These are phyloP conservation scores for Chaetomium tenue DNA, from an alignment of 495 filamentous ascomycete species.

Conservation along the genomic window DNA sequence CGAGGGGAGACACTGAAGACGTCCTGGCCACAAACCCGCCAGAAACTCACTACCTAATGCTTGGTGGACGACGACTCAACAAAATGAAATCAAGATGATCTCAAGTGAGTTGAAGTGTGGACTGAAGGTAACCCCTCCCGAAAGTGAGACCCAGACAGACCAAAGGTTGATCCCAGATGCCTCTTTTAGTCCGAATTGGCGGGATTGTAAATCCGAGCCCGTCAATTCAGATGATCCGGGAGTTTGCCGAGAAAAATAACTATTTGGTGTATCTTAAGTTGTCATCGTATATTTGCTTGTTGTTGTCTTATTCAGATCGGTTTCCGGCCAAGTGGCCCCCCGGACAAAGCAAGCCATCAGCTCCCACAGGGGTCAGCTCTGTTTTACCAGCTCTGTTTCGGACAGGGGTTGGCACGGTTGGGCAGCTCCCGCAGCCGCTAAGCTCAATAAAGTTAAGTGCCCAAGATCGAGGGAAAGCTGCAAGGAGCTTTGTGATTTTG, in stretches of 20 bases:
- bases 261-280: neutral
- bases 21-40: neutral
- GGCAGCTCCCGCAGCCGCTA: neutral
- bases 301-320: slow-evolving; percentile 19
- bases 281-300: neutral
- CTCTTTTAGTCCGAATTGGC: neutral
- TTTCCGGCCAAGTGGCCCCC: slow-evolving; percentile 28
- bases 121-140: too few species aligned
- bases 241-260: neutral
- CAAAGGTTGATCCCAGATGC: neutral
- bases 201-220: neutral
- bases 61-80: neutral
- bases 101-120: neutral
- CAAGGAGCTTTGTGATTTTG: neutral
- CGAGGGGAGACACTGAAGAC: neutral
- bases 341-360: slow-evolving; percentile 7
- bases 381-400: neutral
- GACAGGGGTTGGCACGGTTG: slow-evolving; percentile 9
- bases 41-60: too few species aligned
- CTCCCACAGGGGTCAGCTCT: neutral
- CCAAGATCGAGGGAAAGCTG: neutral
- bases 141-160: too few species aligned
- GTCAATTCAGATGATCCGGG: neutral
- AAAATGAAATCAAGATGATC: neutral
- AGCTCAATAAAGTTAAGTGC: neutral